Evolutionary conservation across 2,329 filamentous ascomycete species (phyloP), one percentile per base, ranked within the genome.

Genomic region (Neopestalotiopsis sp.): DNA sequence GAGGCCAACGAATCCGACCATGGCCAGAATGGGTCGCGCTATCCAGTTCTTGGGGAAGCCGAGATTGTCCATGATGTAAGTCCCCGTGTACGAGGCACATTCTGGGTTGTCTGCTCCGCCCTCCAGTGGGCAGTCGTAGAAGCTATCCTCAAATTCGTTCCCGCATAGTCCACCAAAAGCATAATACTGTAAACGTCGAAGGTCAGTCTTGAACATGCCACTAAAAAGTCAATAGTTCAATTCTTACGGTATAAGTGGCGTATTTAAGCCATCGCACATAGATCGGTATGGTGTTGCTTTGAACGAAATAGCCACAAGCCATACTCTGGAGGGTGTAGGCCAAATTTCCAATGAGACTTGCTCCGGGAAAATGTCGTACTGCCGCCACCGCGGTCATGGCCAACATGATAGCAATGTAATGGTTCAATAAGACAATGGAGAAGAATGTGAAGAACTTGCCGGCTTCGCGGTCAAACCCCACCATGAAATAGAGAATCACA

Each of bases 191-290:
- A 10, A 1, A 5, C 0, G 66, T 79, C 60, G 80, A 73, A 10
- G 10, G n/a, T 38, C 38, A 40, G 24, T 5, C 28, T 24, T 4
- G 40, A 20, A 10, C 13, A 38, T 42, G 4, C 5, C 14, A 17
- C 20, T 63, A 6, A 24, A 14, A 14, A 34, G 32, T 17, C 6
- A 28, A 28, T 28, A 3, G 24, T 28, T 75, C 78, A 0, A 75
- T 77, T 61, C 83, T 76, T 78, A 86, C 86, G 28, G 86, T 85
- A 71, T 90, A 91, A 1, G 88, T 86, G 30, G 85, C 85, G 83
- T 89, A 92, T 75, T 94, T 94, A 1, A 92, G 81, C 92, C 92
- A 95, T 67, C 92, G 85, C n/a, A 94, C 88, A 73, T 94, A 95
- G 1, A 94, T 83, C 0, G 92, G 91, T 3, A 95, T 92, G 4